These are phyloP conservation scores for Podaxis sp. DNA, from an alignment of 768 basidiomycete genomes.

Conservation along the genomic window DNA sequence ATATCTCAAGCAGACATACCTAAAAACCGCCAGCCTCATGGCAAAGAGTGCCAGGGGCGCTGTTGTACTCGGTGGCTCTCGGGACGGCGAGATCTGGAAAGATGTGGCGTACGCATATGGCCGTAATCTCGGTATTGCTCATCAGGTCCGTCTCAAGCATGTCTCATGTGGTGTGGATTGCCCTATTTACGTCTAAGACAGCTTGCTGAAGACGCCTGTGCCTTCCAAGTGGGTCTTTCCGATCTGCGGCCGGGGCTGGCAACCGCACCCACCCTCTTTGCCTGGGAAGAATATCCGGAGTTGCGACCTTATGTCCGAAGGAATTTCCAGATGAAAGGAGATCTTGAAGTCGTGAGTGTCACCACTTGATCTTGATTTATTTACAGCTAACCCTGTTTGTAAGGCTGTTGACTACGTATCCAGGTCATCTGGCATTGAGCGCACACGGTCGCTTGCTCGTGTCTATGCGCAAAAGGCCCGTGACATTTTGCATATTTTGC, in stretches of 20 bases:
- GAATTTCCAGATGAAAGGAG: slow-evolving; percentile 73
- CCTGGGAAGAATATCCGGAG: slow-evolving; percentile 80
- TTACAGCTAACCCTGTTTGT: not conserved
- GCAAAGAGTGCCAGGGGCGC: slow-evolving; percentile 84
- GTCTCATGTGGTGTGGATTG: not conserved
- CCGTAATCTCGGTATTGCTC: slow-evolving; percentile 85
- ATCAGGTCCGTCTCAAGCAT: slow-evolving; percentile 32
- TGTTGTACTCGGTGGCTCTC: slow-evolving; percentile 83
- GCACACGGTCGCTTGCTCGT: slow-evolving; percentile 74
- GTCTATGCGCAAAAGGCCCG: slow-evolving; percentile 76
- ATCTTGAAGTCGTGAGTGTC: slow-evolving; percentile 71
- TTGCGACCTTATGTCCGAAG: slow-evolving; percentile 77
- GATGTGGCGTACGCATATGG: slow-evolving; percentile 92
- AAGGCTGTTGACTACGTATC: slow-evolving; percentile 71
- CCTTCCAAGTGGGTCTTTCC: slow-evolving; percentile 51
- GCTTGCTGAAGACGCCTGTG: slow-evolving; percentile 66
- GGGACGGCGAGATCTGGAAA: slow-evolving; percentile 77
- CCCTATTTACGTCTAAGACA: slow-evolving; percentile 6
- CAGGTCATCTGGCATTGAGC: slow-evolving; percentile 70
- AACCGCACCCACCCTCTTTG: slow-evolving; percentile 83
- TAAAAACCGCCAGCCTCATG: slow-evolving; percentile 90
- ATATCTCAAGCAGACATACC: slow-evolving; percentile 68
- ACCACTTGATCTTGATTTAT: not conserved
- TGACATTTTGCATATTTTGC: slow-evolving; percentile 64
- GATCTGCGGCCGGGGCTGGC: slow-evolving; percentile 39